Base-by-base conservation (phyloP, 768 basidiomycete species). In the Hericium alpestre region DNA sequence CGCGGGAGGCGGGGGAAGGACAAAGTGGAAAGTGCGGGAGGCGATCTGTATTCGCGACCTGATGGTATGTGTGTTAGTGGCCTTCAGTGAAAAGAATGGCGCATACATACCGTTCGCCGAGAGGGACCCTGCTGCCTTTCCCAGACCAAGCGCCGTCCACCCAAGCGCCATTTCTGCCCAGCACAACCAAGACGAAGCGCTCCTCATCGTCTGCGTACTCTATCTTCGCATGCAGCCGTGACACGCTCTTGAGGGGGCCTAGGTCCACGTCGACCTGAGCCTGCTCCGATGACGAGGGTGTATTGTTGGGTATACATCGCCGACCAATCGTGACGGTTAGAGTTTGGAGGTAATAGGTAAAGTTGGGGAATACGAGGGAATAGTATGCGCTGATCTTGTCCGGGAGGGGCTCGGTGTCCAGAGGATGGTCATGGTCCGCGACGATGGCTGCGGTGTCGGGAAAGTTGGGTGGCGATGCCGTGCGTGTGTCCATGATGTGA, bases 141-240 rank as follows among this genome's bases (percentile, higher is more conserved):
- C 87, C 88, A 51, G 84, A 85, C 90, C 94, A 99, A n/a, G 90
- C 83, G 32, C 93, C 94, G 62, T 98, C 93, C 4, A 99, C 93
- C 88, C 94, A 97, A 16, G 93, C 93, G 12, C 96, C 96, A 65
- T 99, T 98, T 58, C 96, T 78, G n/a, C 96, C 96, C 39, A 91
- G 79, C 39, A 99, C 94, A 58, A 84, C 83, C 38, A 99, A 80
- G 15, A 90, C 84, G 68, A 94, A 96, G 54, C 87, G 83, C 60
- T 90, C 89, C 60, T 87, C 85, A 8, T 90, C 87, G 68, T 89
- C 86, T 75, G 94, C 91, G 66, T 90, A 96, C 69, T 90, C 91
- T 64, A 98, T 93, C 75, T 84, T 86, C 38, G 96, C 96, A 67
- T 99, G 96, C 16, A 96, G 77, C 22, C 96, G 82, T n/a, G 94